Conservation (phyloP, 768 basidiomycete genomes). For the Sistotremastrum suecicum region DNA sequence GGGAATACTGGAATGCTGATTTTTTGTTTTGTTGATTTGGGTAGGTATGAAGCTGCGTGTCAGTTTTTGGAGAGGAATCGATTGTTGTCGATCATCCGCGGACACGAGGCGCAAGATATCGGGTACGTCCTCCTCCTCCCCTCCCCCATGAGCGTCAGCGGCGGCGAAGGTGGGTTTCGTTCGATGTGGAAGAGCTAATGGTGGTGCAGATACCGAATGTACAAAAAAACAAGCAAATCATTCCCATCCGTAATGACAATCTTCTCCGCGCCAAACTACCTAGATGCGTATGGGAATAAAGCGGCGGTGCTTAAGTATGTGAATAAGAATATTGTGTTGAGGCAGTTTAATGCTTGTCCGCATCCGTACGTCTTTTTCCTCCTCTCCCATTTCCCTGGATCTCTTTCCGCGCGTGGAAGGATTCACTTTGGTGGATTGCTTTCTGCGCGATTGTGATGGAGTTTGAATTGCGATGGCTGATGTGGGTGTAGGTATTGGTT, state of each 20-base stretch:
- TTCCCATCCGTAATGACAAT: constrained; percentile 97
- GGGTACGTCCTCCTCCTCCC: constrained; percentile 38
- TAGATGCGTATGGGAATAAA: constrained; percentile 93
- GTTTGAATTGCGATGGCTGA: no score
- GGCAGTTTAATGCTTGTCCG: constrained; percentile 68
- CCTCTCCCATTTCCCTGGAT: no score
- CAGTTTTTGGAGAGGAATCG: constrained; percentile 87
- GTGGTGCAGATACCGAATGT: constrained; percentile 70
- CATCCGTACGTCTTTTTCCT: constrained; percentile 45
- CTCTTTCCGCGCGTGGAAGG: no score
- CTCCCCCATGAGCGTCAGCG: not conserved
- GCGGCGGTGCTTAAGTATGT: constrained; percentile 95
- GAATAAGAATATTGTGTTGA: constrained; percentile 91
- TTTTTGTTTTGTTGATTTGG: not conserved
- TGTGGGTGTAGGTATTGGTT: constrained; percentile 42
- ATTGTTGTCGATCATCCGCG: constrained; percentile 86
- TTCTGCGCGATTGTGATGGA: no score
- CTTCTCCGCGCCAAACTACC: constrained; percentile 94
- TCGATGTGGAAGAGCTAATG: not conserved
- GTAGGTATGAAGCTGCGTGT: constrained; percentile 75
- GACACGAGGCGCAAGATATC: constrained; percentile 94
- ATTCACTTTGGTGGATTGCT: no score
- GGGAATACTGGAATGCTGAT: not conserved
- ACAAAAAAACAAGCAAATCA: constrained; percentile 86
- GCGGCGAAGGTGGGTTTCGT: not conserved